Evolutionary conservation across 2,329 filamentous ascomycete species (phyloP), one percentile per base, ranked within the genome.

Genomic region (Colletotrichum sansevieriae): DNA sequence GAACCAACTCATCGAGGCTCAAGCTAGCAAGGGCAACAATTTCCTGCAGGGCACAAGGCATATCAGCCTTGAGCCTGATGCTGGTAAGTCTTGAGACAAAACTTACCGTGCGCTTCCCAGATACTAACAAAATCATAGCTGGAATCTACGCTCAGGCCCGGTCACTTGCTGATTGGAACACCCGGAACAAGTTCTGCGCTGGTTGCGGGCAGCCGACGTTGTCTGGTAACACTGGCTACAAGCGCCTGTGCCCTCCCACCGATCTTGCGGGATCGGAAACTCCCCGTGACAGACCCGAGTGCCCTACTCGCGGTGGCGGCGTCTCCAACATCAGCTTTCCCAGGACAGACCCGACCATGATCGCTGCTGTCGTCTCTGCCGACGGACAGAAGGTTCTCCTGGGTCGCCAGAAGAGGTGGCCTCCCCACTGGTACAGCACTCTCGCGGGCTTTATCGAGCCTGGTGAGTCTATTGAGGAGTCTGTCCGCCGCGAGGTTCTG

Each of bases 271-370:
- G 84, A 22, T 82, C 81, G 46, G 78, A 78, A 25, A 77, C 79
- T 13, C 79, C 85, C 9, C 78, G 79, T 29, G 82, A 87, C 47
- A 90, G 94, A 9, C 86, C 85, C 1, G 86, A 91, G 18, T 99
- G 96, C 80, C 90, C 88, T 8, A 97, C 95, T 0, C 89, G 96
- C 62, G 91, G 89, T 43, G 91, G 89, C 44, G 94, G 93, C 29
- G 83, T 99, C 52, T 97, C 94, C 37, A 99, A 99, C 80, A 85
- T 98, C 61, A 91, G 87, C 76, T 98, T 98, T 84, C 95, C 95
- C 3, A 89, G 95, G 58, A 98, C 95, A 2, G 95, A 98, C 75
- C 94, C 95, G 1, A 97, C 94, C 33, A 94, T 98, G 78, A 99
- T 99, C 81, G 95, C 97, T 82, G 95, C 95, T 0, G 91, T 98